A percentile compares a stretch with the other conserved stretches of the same genome.
These are phyloP conservation scores for Atkinsonella texensis DNA, from an alignment of 2,329 filamentous ascomycete genomes.

Conservation along the genomic window DNA sequence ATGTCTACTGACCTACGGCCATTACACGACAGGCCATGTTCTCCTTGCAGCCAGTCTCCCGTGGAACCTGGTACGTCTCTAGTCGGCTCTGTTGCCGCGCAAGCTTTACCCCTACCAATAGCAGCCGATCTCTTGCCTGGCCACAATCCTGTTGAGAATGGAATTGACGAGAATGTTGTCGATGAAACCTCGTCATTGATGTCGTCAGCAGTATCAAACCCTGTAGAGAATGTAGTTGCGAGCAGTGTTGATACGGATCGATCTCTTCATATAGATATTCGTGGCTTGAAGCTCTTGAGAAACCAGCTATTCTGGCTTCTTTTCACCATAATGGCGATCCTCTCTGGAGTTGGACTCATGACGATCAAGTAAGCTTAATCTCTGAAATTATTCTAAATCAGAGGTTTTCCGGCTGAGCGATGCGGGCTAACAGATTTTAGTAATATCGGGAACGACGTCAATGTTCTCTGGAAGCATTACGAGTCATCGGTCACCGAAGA, in stretches of 20 bases:
- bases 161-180: slow-evolving; percentile 28
- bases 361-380: slow-evolving; percentile 75
- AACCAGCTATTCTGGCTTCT: slow-evolving; percentile 81
- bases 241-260: slow-evolving; percentile 58
- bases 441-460: slow-evolving; percentile 86
- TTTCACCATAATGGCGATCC: slow-evolving; percentile 75
- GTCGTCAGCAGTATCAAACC: slow-evolving; percentile 47
- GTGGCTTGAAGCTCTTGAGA: slow-evolving; percentile 62
- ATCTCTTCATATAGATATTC: slow-evolving; percentile 80
- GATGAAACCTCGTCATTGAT: slow-evolving; percentile 77
- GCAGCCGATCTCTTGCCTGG: neutral
- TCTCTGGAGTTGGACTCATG: slow-evolving; percentile 92
- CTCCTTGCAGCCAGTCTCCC: slow-evolving; percentile 19
- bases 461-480: slow-evolving; percentile 79
- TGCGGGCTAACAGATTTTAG: slow-evolving; percentile 29
- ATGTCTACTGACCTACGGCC: neutral
- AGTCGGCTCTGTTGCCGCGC: slow-evolving; percentile 3
- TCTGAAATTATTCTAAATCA: neutral
- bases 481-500: slow-evolving; percentile 59
- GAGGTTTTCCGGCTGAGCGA: neutral
- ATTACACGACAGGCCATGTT: neutral
- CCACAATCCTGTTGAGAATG: neutral
- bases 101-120: neutral
- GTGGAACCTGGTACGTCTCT: slow-evolving; percentile 56
- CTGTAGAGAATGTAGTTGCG: slow-evolving; percentile 39